phyloP scores from a whole-genome alignment of 2,329 filamentous ascomycete species.

The Ceratocystis cubensis region DNA sequence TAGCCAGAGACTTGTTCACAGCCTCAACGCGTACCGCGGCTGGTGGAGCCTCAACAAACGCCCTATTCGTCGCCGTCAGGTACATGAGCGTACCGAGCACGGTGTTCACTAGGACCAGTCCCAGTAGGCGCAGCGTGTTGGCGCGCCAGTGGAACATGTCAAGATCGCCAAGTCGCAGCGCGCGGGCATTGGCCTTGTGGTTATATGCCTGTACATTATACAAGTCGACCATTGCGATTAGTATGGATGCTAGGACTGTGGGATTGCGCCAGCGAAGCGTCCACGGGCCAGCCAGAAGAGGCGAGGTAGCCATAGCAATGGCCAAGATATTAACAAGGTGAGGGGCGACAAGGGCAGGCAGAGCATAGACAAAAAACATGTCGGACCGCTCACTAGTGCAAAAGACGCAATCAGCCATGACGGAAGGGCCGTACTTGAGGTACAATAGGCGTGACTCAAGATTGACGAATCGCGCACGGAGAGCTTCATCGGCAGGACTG shows the following conservation, averaged over 20 bases:
- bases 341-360: conserved; percentile 60
- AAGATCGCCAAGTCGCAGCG: conserved; percentile 49
- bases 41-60: conserved; percentile 51
- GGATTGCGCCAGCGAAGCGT: conserved; percentile 56
- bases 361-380: conserved; percentile 67
- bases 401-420: conserved; percentile 66
- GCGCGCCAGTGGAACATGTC: conserved; percentile 62
- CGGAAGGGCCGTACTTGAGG: conserved; percentile 65
- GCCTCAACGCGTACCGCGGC: conserved; percentile 54
- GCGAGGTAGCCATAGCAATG: conserved; percentile 62
- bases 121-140: conserved; percentile 48
- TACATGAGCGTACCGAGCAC: conserved; percentile 55
- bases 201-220: conserved; percentile 55
- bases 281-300: conserved; percentile 48
- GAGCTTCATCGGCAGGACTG: conserved; percentile 46
- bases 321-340: conserved; percentile 67
- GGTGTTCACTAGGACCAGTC: conserved; percentile 52
- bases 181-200: conserved; percentile 49
- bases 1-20: conserved; percentile 43
- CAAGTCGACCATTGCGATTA: conserved; percentile 50
- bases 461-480: conserved; percentile 57
- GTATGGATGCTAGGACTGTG: conserved; percentile 51
- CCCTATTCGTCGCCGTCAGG: conserved; percentile 66
- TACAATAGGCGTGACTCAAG: conserved; percentile 67
- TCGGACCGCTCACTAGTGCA: conserved; percentile 58